These are phyloP conservation scores for Gypsophila paniculata DNA, from an alignment of 179 eudicot species.

Conservation along the genomic window DNA sequence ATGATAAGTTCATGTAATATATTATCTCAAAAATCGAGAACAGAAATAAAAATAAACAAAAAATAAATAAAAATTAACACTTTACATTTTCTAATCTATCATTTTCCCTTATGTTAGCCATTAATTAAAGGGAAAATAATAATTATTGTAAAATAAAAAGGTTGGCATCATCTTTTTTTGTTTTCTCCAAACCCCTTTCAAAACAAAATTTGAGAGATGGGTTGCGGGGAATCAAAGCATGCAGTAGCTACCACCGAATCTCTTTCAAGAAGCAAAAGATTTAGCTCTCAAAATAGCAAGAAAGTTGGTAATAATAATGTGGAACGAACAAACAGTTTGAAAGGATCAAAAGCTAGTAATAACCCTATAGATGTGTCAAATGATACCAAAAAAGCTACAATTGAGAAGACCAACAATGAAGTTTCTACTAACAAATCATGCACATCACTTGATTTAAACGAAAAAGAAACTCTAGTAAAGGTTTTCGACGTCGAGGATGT, in stretches of 20 bases:
- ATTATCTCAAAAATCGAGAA: conserved; percentile 9
- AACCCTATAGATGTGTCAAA: neutral
- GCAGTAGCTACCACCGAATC: conserved; percentile 35
- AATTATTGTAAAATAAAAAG: neutral
- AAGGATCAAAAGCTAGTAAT: neutral
- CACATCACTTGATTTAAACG: neutral
- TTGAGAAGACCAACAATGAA: neutral
- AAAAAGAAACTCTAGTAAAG: neutral
- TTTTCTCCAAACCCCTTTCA: neutral
- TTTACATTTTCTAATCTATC: neutral
- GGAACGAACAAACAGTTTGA: neutral
- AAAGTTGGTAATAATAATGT: conserved; percentile 12
- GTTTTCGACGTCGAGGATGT: neutral
- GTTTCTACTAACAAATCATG: neutral
- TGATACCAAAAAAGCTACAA: neutral
- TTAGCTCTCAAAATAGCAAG: conserved; percentile 20
- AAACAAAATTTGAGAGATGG: conserved; percentile 21
- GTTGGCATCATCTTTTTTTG: neutral
- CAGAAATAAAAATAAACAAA: neutral
- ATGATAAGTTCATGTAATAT: neutral
- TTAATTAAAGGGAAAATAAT: conserved; percentile 1
- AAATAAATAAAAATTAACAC: neutral
- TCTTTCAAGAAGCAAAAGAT: conserved; percentile 23
- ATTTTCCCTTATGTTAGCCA: neutral
- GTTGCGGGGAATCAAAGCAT: conserved; percentile 43